Base-by-base conservation (phyloP, 208 protist genomes). In the Acanthamoeba triangularis region DNA sequence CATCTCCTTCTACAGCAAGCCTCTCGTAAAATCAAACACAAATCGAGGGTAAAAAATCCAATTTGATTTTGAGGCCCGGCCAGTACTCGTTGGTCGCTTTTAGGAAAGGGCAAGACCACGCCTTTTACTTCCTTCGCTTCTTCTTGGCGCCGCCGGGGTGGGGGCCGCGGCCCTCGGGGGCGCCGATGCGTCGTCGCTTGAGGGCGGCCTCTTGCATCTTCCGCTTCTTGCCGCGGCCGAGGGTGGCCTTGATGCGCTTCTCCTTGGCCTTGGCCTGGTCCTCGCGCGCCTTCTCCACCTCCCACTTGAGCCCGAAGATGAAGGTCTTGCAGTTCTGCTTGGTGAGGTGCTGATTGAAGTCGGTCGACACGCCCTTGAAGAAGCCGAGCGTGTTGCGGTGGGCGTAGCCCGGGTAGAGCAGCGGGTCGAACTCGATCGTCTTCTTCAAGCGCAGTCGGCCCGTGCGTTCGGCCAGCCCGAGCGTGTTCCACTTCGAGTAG, bases 301-400 rank as follows among this genome's bases (percentile, higher is more conserved):
- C 76, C 44, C 47, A 56, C 76, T 85, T 85, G 44, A 35, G 37
- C 1, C 76, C 76, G n/a, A 85, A 85, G 10, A 85, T 85, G 76
- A 85, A 85, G 16, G 76, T 85, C 76, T 85, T 85, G 76, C 76
- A 85, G 76, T 85, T 85, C 76, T 85, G 76, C 23, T 56, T 49
- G 10, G 76, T 85, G 76, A 85, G 76, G 28, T 85, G 44, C 28
- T 59, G 76, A 23, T 85, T 85, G 76, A n/a, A 56, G 47, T 85
- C 76, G 14, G 37, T 85, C 37, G 76, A 85, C 76, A 85, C 76
- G 37, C 76, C 76, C 76, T 65, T 47, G 56, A 91, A 63, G 59
- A 91, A 91, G 54, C 84, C 84, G 5, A 91, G 10, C 6, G 84
- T 91, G 84, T 72, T 63, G 41, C 84, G 84, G 56, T 91, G 84